Conservation (phyloP, 139 green algal genomes). For the Chlamydomonas incerta region DNA sequence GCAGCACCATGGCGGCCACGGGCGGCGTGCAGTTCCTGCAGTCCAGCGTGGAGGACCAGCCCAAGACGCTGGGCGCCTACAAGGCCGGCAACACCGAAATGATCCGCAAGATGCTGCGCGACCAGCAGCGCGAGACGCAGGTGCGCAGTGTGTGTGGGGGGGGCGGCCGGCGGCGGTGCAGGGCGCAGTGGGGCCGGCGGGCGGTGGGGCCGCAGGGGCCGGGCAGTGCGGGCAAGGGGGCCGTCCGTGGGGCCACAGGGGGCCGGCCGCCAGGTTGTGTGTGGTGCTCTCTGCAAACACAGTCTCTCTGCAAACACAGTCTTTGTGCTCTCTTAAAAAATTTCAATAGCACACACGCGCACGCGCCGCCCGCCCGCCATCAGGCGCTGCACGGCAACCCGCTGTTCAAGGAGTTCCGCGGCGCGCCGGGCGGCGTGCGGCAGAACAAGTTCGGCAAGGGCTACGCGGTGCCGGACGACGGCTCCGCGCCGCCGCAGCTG, state of each 20-base stretch:
- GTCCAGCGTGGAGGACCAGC: constrained; percentile 44
- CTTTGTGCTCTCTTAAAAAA: too few species aligned
- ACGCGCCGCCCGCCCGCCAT: too few species aligned
- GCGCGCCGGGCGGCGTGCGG: constrained; percentile 5
- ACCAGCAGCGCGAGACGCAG: constrained; percentile 49
- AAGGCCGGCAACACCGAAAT: constrained; percentile 53
- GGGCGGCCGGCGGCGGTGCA: too few species aligned
- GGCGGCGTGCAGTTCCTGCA: constrained; percentile 48
- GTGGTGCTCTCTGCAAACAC: too few species aligned
- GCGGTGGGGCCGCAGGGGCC: too few species aligned
- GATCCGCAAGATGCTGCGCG: constrained; percentile 57
- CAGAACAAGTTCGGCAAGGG: constrained; percentile 56
- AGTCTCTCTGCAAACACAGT: too few species aligned
- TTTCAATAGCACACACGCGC: too few species aligned
- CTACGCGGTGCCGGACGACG: constrained; percentile 24
- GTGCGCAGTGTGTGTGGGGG: too few species aligned
- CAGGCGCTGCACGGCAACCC: constrained; percentile 53
- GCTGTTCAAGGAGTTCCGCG: constrained; percentile 61
- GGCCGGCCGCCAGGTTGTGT: too few species aligned
- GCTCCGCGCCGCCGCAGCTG: neutral
- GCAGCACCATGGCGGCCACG: neutral
- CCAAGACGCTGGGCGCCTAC: constrained; percentile 25
- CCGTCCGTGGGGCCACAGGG: too few species aligned
- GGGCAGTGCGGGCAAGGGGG: too few species aligned
- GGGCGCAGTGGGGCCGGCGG: too few species aligned